These are phyloP conservation scores for Citrullus amarus DNA, from an alignment of 306 rosid genomes.

Conservation along the genomic window DNA sequence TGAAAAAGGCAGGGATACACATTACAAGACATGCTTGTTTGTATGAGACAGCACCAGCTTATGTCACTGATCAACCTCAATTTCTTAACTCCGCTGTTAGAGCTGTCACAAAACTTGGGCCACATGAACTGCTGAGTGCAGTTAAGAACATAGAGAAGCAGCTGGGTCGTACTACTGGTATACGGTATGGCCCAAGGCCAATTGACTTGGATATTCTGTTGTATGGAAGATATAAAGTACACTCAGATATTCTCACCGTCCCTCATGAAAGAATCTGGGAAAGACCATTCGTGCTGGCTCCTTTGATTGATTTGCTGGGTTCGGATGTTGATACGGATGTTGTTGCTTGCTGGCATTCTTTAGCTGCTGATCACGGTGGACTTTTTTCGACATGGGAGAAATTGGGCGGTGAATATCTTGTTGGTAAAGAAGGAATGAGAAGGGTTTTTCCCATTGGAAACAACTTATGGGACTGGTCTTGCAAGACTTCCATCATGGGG, in stretches of 20 bases:
- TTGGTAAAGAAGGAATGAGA: conserved; percentile 67
- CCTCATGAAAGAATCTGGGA: conserved; percentile 98
- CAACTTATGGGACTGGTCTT: conserved; percentile 61
- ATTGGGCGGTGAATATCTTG: conserved; percentile 64
- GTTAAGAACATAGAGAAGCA: conserved; percentile 67
- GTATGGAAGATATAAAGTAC: conserved; percentile 56
- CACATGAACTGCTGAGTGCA: conserved; percentile 61
- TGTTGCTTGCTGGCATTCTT: conserved; percentile 71
- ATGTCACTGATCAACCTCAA: conserved; percentile 71
- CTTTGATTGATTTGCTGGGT: conserved; percentile 74
- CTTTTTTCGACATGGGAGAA: conserved; percentile 54
- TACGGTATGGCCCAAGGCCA: conserved; percentile 91
- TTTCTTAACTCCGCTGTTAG: conserved; percentile 88
- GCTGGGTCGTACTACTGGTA: conserved; percentile 58
- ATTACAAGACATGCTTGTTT: conserved; percentile 70
- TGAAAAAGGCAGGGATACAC: conserved; percentile 59
- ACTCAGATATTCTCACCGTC: conserved; percentile 49
- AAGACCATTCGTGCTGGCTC: conserved; percentile 87
- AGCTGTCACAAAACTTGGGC: conserved; percentile 71
- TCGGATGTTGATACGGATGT: conserved; percentile 45
- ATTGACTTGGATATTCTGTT: conserved; percentile 85
- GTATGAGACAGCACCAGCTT: conserved; percentile 88
- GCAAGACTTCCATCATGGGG: conserved; percentile 62
- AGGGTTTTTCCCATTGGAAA: conserved; percentile 67
- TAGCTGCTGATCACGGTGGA: conserved; percentile 49